A percentile compares a stretch with the other conserved stretches of the same genome.
phyloP scores from a whole-genome alignment of 1,284 basidiomycete species.

The Puccinia polysora region DNA sequence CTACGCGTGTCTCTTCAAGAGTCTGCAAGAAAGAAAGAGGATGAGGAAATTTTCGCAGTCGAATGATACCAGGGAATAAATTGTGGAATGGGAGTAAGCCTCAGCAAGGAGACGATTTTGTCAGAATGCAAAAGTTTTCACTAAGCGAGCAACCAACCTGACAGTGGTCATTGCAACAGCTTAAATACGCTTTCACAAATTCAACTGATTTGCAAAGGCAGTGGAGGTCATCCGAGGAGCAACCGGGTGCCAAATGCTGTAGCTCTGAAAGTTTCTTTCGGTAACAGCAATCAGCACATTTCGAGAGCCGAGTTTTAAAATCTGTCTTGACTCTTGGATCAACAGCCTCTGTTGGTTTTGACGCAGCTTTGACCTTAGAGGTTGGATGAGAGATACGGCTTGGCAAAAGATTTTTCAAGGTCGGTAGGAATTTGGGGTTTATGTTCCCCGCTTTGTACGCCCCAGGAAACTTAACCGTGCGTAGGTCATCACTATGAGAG shows the following conservation, averaged over 20 bases:
- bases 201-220: conserved; percentile 14
- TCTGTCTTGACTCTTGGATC: background rate
- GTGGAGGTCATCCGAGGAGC: conserved; percentile 6
- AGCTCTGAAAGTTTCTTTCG: conserved; percentile 18
- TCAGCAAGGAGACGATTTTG: background rate
- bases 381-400: background rate
- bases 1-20: background rate
- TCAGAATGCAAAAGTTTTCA: too few relatives aligned
- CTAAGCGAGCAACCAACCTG: too few relatives aligned
- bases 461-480: conserved; percentile 14
- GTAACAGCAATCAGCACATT: conserved; percentile 18
- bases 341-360: background rate
- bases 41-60: background rate
- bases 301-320: background rate
- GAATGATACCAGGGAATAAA: background rate
- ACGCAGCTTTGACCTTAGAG: background rate
- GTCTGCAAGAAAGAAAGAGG: background rate
- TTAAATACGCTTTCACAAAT: conserved; percentile 26
- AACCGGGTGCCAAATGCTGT: conserved; percentile 13
- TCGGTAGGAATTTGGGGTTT: conserved; percentile 16
- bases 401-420: background rate
- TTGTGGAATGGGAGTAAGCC: background rate
- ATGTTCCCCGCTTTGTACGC: conserved; percentile 34
- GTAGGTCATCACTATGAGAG: conserved; percentile 14
- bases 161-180: conserved; percentile 29